Conservation (phyloP, 2,329 filamentous ascomycete genomes). For the Diaporthe vexans region DNA sequence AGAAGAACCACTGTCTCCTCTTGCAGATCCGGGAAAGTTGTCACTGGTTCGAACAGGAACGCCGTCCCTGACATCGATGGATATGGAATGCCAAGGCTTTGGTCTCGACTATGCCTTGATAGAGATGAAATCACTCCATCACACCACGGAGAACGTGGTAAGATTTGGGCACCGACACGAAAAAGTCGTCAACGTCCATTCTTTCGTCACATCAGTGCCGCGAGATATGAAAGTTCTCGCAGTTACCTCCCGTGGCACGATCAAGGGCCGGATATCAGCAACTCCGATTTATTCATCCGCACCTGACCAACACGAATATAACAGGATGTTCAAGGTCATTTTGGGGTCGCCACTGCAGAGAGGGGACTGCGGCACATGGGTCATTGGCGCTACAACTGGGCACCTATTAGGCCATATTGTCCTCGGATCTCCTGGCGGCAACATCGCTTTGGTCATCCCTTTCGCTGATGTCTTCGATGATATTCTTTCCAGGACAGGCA, state of each 20-base stretch:
- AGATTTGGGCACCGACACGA: neutral
- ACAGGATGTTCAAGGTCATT: neutral
- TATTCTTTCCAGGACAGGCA: neutral
- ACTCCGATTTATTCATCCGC: slow-evolving; percentile 13
- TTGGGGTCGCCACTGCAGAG: neutral
- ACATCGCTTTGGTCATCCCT: neutral
- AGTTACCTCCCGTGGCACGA: neutral
- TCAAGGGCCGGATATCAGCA: slow-evolving; percentile 10
- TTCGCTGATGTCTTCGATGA: slow-evolving; percentile 21
- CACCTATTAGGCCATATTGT: slow-evolving; percentile 31
- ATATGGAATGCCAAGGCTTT: neutral
- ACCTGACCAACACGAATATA: neutral
- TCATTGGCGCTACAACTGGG: neutral
- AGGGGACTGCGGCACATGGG: slow-evolving; percentile 33
- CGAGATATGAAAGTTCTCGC: neutral
- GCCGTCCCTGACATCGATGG: neutral
- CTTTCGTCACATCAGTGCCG: neutral
- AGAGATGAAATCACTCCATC: neutral
- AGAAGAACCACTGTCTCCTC: neutral
- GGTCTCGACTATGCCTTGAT: slow-evolving; percentile 30
- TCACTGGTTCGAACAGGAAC: neutral
- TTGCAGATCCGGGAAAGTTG: neutral
- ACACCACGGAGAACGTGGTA: neutral
- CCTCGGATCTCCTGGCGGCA: slow-evolving; percentile 6
- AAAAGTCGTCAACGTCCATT: neutral